Evolutionary conservation across 2,329 filamentous ascomycete species (phyloP).

Genomic region (Cercospora sesami): DNA sequence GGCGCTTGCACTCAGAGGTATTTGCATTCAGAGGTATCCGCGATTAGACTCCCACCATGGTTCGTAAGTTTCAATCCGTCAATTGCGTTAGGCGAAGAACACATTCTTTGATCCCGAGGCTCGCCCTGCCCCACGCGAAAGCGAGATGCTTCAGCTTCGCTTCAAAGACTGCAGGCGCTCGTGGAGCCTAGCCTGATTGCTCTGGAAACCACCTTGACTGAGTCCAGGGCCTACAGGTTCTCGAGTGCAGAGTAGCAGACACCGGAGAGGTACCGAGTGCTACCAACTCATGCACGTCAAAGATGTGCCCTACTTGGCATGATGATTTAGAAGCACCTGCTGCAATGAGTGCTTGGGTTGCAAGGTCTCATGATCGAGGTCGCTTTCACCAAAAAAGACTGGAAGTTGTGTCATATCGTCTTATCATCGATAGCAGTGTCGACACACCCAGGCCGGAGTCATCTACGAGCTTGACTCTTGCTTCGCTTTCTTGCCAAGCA

Average conservation of each 20-base stretch:
- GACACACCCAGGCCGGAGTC: not conserved
- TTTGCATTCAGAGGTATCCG: too few relatives aligned
- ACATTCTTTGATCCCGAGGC: not conserved
- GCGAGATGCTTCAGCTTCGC: not conserved
- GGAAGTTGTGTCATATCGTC: not conserved
- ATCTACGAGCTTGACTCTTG: not conserved
- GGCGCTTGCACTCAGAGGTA: too few relatives aligned
- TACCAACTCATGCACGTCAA: too few relatives aligned
- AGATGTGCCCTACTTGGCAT: not conserved
- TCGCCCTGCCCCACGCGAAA: not conserved
- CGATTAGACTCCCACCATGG: not conserved
- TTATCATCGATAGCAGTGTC: too few relatives aligned
- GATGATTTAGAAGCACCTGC: not conserved
- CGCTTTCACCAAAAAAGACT: not conserved
- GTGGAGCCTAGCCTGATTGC: too few relatives aligned
- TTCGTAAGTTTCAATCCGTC: not conserved
- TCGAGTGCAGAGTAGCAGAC: too few relatives aligned
- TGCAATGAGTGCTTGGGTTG: not conserved
- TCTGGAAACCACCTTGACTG: too few relatives aligned
- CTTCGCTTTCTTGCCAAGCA: not conserved
- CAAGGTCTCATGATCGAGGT: not conserved
- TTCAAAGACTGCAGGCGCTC: not conserved
- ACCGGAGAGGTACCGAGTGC: too few relatives aligned
- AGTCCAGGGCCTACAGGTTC: not conserved
- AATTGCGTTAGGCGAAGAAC: not conserved